phyloP scores from a whole-genome alignment of 495 filamentous ascomycete genomes.

The Staphylotrichum longicolle region DNA sequence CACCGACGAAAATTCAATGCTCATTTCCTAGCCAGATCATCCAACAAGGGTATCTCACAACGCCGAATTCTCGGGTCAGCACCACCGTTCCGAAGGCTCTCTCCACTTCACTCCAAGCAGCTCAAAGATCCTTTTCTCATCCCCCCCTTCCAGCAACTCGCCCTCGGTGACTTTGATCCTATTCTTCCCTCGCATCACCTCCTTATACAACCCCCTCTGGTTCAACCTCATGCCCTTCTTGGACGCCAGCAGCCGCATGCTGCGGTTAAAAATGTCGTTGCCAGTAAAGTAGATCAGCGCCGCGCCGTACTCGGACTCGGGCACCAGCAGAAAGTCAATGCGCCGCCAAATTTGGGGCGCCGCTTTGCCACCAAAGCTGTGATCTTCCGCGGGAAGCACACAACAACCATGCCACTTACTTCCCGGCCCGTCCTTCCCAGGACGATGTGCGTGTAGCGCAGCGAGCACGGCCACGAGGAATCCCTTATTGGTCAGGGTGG shows the following conservation, averaged over 20 bases:
- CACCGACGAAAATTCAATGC: too few relatives aligned
- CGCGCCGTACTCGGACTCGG: constrained; percentile 76
- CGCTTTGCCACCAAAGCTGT: constrained; percentile 18
- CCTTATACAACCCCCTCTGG: constrained; percentile 74
- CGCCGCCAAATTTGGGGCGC: constrained; percentile 60
- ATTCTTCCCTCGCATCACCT: constrained; percentile 63
- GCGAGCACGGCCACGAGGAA: constrained; percentile 58
- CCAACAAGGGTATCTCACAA: constrained; percentile 3
- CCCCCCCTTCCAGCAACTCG: constrained; percentile 67
- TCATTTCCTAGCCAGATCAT: background rate
- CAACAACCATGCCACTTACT: constrained; percentile 92
- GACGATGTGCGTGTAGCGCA: constrained; percentile 31
- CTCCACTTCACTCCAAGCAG: constrained; percentile 85
- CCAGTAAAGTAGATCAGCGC: constrained; percentile 95
- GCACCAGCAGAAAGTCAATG: constrained; percentile 86
- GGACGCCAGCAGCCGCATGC: constrained; percentile 75
- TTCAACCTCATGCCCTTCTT: constrained; percentile 86
- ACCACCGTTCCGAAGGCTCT: constrained; percentile 75
- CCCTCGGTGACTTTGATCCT: constrained; percentile 68
- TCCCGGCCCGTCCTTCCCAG: constrained; percentile 34
- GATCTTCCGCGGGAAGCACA: constrained; percentile 48
- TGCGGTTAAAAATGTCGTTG: constrained; percentile 95
- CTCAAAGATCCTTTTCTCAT: constrained; percentile 85
- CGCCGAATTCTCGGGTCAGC: constrained; percentile 31
- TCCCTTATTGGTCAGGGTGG: constrained; percentile 53